Evolutionary conservation across 164 flowering plant genomes (phyloP).

Genomic region (Euptelea pleiosperma): DNA sequence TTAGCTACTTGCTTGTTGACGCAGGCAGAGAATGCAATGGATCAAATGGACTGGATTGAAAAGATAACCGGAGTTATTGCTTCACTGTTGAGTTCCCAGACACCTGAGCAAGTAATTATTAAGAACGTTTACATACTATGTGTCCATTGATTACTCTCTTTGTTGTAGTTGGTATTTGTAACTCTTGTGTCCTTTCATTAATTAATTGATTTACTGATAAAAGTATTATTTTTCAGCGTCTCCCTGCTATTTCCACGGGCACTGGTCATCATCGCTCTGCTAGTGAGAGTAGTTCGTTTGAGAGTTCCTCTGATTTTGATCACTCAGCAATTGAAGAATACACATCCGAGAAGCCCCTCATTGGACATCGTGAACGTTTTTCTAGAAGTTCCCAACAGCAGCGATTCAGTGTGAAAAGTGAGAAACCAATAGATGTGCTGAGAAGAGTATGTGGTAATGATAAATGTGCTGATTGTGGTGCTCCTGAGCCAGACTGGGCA

Average conservation of each 20-base stretch:
- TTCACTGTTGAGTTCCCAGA: constrained; percentile 85
- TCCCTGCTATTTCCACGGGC: constrained; percentile 29
- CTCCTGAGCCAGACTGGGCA: constrained; percentile 98
- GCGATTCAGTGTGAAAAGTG: constrained; percentile 45
- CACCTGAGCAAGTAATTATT: constrained; percentile 33
- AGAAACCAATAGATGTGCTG: constrained; percentile 78
- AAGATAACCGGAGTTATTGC: constrained; percentile 99
- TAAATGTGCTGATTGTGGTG: constrained; percentile 98
- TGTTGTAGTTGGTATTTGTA: neutral
- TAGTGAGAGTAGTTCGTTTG: constrained; percentile 74
- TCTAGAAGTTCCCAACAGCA: constrained; percentile 50
- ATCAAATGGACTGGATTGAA: constrained; percentile 99
- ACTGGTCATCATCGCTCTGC: constrained; percentile 22
- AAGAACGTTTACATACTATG: no score
- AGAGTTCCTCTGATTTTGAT: constrained; percentile 70
- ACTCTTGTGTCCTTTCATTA: neutral
- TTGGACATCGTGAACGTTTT: constrained; percentile 49
- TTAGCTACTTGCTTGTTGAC: constrained; percentile 21
- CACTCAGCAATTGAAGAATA: constrained; percentile 49
- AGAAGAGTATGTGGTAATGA: constrained; percentile 83
- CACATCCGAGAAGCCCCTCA: constrained; percentile 40
- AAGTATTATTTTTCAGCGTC: constrained; percentile 27
- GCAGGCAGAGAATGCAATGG: constrained; percentile 98
- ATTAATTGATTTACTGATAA: neutral
- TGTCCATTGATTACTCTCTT: neutral